Evolutionary conservation across 306 rosid genomes (phyloP).

Genomic region (Quercus gilva): DNA sequence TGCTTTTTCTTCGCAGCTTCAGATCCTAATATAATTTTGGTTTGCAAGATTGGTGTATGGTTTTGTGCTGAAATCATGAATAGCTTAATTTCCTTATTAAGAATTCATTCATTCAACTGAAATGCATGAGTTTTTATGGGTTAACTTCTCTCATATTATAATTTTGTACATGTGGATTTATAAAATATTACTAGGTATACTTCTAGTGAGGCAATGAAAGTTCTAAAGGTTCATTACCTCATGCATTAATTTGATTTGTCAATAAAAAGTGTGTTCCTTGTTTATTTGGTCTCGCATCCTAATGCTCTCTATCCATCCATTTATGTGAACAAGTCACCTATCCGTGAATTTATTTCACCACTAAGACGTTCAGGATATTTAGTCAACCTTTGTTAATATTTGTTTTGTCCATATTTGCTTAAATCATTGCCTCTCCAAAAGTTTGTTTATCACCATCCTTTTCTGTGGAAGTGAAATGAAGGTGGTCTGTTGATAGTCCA

Average conservation of each 20-base stretch:
- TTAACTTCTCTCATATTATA: background rate
- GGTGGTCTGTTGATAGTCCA: background rate
- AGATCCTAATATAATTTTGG: background rate
- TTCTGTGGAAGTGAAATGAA: background rate
- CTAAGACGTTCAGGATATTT: background rate
- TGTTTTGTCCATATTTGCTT: background rate
- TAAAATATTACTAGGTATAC: background rate
- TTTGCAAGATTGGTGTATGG: background rate
- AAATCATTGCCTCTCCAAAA: background rate
- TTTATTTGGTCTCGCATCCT: background rate
- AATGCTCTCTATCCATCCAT: background rate
- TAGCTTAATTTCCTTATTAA: background rate
- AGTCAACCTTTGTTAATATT: background rate
- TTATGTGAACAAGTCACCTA: background rate
- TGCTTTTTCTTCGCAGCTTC: background rate
- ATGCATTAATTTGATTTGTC: background rate
- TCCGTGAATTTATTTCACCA: background rate
- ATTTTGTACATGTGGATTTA: background rate
- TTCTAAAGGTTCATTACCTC: background rate
- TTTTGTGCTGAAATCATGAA: background rate
- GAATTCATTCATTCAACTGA: background rate
- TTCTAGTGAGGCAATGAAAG: background rate
- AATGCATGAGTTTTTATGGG: background rate
- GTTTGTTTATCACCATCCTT: no score
- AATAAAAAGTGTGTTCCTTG: background rate